Percentiles rank a stretch among this genome's conserved stretches.
Evolutionary conservation across 495 filamentous ascomycete species (phyloP).

Genomic region (Jackrogersella multiformis): DNA sequence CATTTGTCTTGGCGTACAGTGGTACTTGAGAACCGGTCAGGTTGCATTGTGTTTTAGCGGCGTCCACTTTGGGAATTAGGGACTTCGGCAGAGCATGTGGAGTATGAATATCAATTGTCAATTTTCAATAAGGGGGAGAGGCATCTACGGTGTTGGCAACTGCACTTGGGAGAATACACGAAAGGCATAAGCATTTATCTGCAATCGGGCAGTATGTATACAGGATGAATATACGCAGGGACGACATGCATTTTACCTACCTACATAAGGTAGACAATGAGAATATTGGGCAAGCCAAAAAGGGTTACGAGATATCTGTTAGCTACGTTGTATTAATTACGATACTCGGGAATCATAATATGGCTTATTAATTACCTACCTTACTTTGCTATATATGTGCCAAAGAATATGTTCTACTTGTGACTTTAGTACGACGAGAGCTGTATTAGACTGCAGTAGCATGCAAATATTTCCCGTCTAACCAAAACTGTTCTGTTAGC

Average conservation of each 20-base stretch:
- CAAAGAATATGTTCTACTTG: neutral
- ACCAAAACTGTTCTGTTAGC: neutral
- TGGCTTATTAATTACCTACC: neutral
- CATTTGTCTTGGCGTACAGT: slow-evolving; percentile 24
- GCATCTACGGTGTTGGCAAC: slow-evolving; percentile 18
- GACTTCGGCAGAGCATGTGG: slow-evolving; percentile 19
- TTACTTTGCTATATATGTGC: too few relatives aligned
- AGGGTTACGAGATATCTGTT: slow-evolving; percentile 7
- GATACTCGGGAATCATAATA: slow-evolving; percentile 2
- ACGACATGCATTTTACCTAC: slow-evolving; percentile 16
- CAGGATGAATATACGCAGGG: slow-evolving; percentile 6
- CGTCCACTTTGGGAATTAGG: slow-evolving; percentile 31
- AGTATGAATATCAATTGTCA: too few relatives aligned
- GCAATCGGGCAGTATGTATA: too few relatives aligned
- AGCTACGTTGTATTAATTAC: neutral
- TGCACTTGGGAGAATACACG: slow-evolving; percentile 4
- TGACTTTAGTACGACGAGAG: neutral
- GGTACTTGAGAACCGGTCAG: slow-evolving; percentile 5
- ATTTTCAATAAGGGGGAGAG: too few relatives aligned
- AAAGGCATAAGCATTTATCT: slow-evolving; percentile 5
- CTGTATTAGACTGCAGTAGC: neutral
- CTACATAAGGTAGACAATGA: slow-evolving; percentile 1
- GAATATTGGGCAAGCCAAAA: slow-evolving; percentile 5
- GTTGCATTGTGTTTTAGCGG: slow-evolving; percentile 27
- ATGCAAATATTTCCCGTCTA: neutral